phyloP scores from a whole-genome alignment of 2,329 filamentous ascomycete species.

The Rachicladosporium sp. region DNA sequence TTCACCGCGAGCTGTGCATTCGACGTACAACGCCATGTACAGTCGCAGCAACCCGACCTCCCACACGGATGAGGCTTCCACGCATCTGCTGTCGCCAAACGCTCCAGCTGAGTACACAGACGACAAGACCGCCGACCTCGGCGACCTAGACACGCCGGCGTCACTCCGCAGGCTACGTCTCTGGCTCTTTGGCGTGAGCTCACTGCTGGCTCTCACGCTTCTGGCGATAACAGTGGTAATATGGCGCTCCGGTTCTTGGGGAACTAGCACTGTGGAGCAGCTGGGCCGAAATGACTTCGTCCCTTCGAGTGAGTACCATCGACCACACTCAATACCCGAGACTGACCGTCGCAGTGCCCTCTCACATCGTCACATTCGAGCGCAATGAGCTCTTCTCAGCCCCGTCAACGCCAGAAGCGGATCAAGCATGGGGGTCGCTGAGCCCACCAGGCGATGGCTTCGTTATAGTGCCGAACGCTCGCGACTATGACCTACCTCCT shows the following conservation, averaged over 20 bases:
- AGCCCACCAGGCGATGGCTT: conserved; percentile 23
- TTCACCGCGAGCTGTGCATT: no score
- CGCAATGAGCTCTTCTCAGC: conserved; percentile 14
- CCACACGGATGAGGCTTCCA: no score
- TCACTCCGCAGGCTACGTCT: conserved; percentile 1
- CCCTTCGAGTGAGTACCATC: no score
- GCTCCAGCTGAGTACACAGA: background rate
- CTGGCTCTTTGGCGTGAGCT: conserved; percentile 4
- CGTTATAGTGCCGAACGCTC: conserved; percentile 16
- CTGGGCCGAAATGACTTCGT: no score
- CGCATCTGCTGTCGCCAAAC: no score
- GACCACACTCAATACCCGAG: no score
- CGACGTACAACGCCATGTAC: no score
- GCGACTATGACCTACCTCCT: conserved; percentile 14
- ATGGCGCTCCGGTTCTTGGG: no score
- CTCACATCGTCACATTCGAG: conserved; percentile 14
- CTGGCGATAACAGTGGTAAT: no score
- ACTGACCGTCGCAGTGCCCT: conserved; percentile 7
- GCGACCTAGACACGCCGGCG: background rate
- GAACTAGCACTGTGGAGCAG: no score
- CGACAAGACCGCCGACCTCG: background rate
- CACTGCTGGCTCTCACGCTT: background rate
- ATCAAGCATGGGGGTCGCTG: conserved; percentile 17
- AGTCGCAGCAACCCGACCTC: no score
- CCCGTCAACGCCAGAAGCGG: conserved; percentile 13